Evolutionary conservation across 129 eudicot species (phyloP).

Genomic region (Chrysanthemum lavandulifolium): DNA sequence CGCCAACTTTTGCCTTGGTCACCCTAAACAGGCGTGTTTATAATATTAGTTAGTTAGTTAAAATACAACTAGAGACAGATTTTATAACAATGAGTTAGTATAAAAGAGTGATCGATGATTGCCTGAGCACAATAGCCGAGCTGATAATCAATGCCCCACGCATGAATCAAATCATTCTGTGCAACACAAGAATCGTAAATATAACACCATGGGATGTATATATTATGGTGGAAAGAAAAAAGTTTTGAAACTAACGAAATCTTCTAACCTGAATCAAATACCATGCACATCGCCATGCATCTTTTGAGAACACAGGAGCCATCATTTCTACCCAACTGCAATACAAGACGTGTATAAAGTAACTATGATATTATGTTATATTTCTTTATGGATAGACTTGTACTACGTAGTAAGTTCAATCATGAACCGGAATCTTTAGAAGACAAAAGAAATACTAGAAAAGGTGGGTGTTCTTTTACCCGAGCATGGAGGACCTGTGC

Average conservation of each 20-base stretch:
- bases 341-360: neutral
- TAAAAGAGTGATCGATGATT: neutral
- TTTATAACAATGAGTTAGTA: neutral
- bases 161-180: slow-evolving; percentile 95
- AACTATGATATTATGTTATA: neutral
- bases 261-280: slow-evolving; percentile 70
- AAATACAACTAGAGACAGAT: neutral
- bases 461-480: slow-evolving; percentile 39
- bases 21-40: slow-evolving; percentile 49
- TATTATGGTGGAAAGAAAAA: neutral
- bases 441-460: neutral
- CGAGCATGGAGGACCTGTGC: slow-evolving; percentile 80
- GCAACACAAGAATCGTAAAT: neutral
- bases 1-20: slow-evolving; percentile 79
- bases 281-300: slow-evolving; percentile 88
- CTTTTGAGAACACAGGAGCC: slow-evolving; percentile 89
- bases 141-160: slow-evolving; percentile 88
- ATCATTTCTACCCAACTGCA: slow-evolving; percentile 92
- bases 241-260: neutral
- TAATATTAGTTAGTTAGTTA: neutral
- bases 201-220: neutral
- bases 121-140: slow-evolving; percentile 99
- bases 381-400: neutral
- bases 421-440: neutral
- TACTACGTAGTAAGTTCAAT: neutral